Conservation (phyloP, 768 basidiomycete genomes). For the Panaeolus papilionaceus region DNA sequence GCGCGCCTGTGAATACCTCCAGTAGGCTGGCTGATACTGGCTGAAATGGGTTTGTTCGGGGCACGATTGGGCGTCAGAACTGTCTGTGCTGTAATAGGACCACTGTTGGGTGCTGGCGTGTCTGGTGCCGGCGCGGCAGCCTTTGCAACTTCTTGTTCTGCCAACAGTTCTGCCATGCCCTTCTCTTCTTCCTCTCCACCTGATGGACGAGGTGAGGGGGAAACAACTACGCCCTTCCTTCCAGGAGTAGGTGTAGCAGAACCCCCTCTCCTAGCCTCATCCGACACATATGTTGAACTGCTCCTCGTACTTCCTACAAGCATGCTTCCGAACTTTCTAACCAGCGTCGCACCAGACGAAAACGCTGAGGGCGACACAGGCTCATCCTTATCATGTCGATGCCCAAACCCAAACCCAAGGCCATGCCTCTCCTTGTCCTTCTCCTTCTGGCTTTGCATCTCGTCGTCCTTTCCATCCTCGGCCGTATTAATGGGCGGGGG, state of each 20-base stretch:
- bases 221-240: conserved; percentile 33
- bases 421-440: conserved; percentile 37
- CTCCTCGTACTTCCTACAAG: conserved; percentile 54
- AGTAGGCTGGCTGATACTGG: conserved; percentile 62
- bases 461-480: conserved; percentile 28
- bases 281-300: not conserved
- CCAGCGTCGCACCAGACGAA: conserved; percentile 73
- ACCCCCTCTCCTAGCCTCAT: conserved; percentile 35
- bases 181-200: conserved; percentile 32
- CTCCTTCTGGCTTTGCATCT: conserved; percentile 4
- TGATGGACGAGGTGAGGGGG: conserved; percentile 2
- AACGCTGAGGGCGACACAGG: conserved; percentile 37
- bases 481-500: conserved; percentile 27
- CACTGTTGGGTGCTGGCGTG: conserved; percentile 14
- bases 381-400: conserved; percentile 11
- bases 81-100: conserved; percentile 11
- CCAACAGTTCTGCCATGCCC: conserved; percentile 24
- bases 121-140: conserved; percentile 12
- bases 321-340: conserved; percentile 78
- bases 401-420: conserved; percentile 20
- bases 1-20: conserved; percentile 72
- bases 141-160: conserved; percentile 12
- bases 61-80: conserved; percentile 4
- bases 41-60: conserved; percentile 33
- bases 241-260: conserved; percentile 40